Base-by-base conservation (phyloP, 2,329 filamentous ascomycete genomes). In the Graphilbum sp. region DNA sequence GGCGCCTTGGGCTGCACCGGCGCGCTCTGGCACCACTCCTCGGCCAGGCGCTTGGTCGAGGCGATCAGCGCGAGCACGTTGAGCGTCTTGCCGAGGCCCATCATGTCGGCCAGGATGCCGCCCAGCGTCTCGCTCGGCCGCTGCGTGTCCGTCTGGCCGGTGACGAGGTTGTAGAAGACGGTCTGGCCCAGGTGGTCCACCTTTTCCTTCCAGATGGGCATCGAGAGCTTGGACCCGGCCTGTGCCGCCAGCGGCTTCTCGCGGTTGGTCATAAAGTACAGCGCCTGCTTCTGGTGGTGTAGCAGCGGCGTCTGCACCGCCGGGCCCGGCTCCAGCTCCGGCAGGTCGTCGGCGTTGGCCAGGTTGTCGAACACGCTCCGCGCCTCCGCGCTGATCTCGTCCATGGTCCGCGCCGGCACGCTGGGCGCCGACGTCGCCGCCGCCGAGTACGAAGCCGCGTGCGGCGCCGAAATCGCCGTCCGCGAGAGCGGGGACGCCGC, bases 321-420 rank as follows among this genome's bases (percentile, higher is more conserved):
- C 3, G 59, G 45, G 38, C 73, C 66, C 0, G 83, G 69, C 4
- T 88, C 75, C 60, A 79, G 75, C 46, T 78, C 70, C 0, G 81
- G 80, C 7, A 96, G 61, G 42, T 84, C 74, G 40, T 92, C 80
- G 10, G 69, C 75, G 48, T 77, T 77, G 20, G 77, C 72, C 30
- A 95, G 71, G 8, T 78, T 79, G 58, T 95, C 86, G 50, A 98
- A 94, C 52, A 96, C 83, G 32, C 75, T 76, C 54, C 84, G 72
- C 18, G 94, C 80, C 41, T 94, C 86, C 45, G 75, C 77, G 10
- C 80, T 79, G 42, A 94, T 79, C 56, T 96, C 86, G 49, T 96
- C 88, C 1, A 78, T 75, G 1, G 83, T 88, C 24, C 84, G 39
- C 8, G 47, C 39, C 43, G 46, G 50, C n/a, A 46, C 42, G 41